Evolutionary conservation across 1,284 basidiomycete species (phyloP).

Genomic region (Lentinus polychrous): DNA sequence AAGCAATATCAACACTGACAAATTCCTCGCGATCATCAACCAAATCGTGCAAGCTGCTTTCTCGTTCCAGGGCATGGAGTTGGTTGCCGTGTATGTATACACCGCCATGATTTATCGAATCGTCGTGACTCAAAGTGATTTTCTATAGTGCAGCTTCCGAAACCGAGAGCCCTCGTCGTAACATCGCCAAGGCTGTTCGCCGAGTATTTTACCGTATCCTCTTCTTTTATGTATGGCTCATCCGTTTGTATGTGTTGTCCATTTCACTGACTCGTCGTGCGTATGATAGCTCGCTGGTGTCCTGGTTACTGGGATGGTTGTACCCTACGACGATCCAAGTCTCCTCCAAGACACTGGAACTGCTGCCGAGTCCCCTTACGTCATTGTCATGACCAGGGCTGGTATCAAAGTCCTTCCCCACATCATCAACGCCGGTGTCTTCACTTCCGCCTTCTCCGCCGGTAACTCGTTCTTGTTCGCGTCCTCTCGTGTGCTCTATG

Average conservation of each 20-base stretch:
- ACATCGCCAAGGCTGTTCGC: slow-evolving; percentile 74
- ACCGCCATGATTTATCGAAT: neutral
- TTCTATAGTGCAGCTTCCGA: slow-evolving; percentile 59
- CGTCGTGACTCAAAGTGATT: slow-evolving; percentile 16
- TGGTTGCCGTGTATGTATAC: slow-evolving; percentile 61
- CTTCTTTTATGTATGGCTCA: slow-evolving; percentile 54
- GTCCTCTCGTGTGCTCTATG: slow-evolving; percentile 78
- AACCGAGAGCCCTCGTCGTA: slow-evolving; percentile 68
- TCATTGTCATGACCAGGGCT: slow-evolving; percentile 75
- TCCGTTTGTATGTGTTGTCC: neutral
- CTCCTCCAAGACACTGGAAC: slow-evolving; percentile 52
- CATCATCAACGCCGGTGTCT: slow-evolving; percentile 63
- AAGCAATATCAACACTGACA: slow-evolving; percentile 37
- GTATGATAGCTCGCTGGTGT: slow-evolving; percentile 54
- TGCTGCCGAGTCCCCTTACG: slow-evolving; percentile 70
- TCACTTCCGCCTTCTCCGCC: slow-evolving; percentile 77
- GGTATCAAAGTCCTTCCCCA: slow-evolving; percentile 70
- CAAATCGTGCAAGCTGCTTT: slow-evolving; percentile 77
- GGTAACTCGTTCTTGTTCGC: slow-evolving; percentile 80
- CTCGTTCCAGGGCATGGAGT: slow-evolving; percentile 80
- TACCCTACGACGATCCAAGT: slow-evolving; percentile 60
- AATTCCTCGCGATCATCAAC: slow-evolving; percentile 63
- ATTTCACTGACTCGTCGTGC: neutral
- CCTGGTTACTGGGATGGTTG: slow-evolving; percentile 73
- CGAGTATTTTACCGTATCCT: slow-evolving; percentile 77